Conservation (phyloP, 2,329 filamentous ascomycete species). For the Beauveria medogensis region DNA sequence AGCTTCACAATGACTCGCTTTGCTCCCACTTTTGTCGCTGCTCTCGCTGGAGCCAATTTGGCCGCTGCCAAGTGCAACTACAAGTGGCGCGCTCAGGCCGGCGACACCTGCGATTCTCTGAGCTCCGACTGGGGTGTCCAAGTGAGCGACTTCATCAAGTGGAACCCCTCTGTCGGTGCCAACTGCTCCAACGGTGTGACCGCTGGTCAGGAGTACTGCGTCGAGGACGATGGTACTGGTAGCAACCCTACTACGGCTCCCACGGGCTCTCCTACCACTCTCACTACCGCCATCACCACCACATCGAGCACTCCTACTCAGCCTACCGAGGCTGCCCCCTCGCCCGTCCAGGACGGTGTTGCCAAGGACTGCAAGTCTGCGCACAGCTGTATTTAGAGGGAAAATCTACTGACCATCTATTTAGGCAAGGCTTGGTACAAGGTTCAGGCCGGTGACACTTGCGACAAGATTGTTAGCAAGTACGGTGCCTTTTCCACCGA, state of each 20-base stretch:
- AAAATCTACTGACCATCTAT: background rate
- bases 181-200: slow-evolving; percentile 1
- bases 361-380: background rate
- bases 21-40: background rate
- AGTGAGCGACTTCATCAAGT: slow-evolving; percentile 15
- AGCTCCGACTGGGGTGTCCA: slow-evolving; percentile 17
- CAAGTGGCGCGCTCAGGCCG: slow-evolving; percentile 10
- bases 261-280: background rate
- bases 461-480: slow-evolving; percentile 11
- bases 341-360: slow-evolving; percentile 7
- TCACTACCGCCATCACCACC: background rate
- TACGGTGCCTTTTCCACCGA: slow-evolving; percentile 17
- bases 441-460: slow-evolving; percentile 12
- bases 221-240: slow-evolving; percentile 6
- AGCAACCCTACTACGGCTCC: background rate
- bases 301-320: background rate
- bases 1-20: slow-evolving; percentile 4
- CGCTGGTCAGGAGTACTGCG: slow-evolving; percentile 14
- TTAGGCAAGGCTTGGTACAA: slow-evolving; percentile 12
- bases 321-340: background rate
- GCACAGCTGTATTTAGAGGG: background rate
- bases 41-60: slow-evolving; percentile 6
- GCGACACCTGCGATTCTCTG: slow-evolving; percentile 22
- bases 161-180: slow-evolving; percentile 19
- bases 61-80: slow-evolving; percentile 10